Percentiles rank a stretch among this genome's conserved stretches.
Conservation (phyloP, 805 yeast species). For the Metschnikowia gruessii region DNA sequence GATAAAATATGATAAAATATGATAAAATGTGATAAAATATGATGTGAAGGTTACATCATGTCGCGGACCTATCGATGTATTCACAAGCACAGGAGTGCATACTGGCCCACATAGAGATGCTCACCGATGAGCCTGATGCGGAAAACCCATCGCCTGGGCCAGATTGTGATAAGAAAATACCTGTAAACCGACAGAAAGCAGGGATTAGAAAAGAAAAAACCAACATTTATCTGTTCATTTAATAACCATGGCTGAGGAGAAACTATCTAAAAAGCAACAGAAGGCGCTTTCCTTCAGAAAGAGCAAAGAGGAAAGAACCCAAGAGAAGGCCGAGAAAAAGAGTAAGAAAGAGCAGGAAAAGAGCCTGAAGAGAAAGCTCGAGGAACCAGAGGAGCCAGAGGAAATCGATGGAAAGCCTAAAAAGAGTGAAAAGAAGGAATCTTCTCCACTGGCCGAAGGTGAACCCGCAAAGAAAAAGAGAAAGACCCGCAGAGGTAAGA, state of each 20-base stretch:
- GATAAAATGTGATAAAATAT: too few species aligned
- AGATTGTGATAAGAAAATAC: conserved; percentile 34
- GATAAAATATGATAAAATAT: too few species aligned
- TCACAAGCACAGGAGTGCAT: too few species aligned
- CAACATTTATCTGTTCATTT: neutral
- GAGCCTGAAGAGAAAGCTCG: conserved; percentile 24
- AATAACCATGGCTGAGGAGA: conserved; percentile 26
- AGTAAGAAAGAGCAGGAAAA: conserved; percentile 12
- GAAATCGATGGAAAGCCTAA: conserved; percentile 13
- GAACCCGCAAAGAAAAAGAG: conserved; percentile 57
- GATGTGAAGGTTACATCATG: too few species aligned
- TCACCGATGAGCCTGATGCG: neutral
- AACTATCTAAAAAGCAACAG: conserved; percentile 62
- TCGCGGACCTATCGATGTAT: too few species aligned
- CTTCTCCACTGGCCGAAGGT: conserved; percentile 12
- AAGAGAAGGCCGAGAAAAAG: conserved; percentile 29
- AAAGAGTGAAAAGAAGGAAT: neutral
- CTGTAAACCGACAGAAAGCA: neutral
- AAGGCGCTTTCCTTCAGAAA: conserved; percentile 59
- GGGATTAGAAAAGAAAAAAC: neutral
- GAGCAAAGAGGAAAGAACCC: conserved; percentile 40
- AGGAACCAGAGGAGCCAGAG: conserved; percentile 36
- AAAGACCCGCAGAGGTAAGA: conserved; percentile 75
- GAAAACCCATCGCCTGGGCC: conserved; percentile 1
- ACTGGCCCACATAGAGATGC: neutral